A percentile compares a stretch with the other conserved stretches of the same genome.
phyloP scores from a whole-genome alignment of 352 stramenopile species.

The Globisporangium polare region DNA sequence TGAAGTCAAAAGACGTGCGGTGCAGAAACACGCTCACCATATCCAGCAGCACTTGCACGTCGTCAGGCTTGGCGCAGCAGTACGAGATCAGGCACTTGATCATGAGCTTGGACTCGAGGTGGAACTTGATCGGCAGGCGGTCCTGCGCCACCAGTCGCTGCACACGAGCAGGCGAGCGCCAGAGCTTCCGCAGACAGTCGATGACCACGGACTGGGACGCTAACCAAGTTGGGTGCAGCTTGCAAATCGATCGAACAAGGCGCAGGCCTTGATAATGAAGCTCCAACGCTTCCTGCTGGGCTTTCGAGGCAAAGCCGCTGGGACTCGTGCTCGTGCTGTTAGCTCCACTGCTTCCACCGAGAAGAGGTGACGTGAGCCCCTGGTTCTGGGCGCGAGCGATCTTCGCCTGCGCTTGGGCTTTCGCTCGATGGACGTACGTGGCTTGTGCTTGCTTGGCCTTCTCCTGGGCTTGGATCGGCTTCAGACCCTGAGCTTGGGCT shows the following conservation, averaged over 20 bases:
- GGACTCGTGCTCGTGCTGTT: conserved; percentile 22
- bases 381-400: conserved; percentile 73
- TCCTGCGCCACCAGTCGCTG: conserved; percentile 72
- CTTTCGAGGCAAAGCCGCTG: conserved; percentile 58
- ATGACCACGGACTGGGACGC: conserved; percentile 85
- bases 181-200: conserved; percentile 93
- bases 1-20: conserved; percentile 92
- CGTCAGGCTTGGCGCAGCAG: conserved; percentile 87
- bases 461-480: conserved; percentile 83
- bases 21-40: conserved; percentile 94
- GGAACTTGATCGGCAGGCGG: conserved; percentile 86
- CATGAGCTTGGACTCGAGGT: conserved; percentile 94
- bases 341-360: conserved; percentile 15
- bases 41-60: conserved; percentile 96
- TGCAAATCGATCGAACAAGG: conserved; percentile 89
- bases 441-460: conserved; percentile 89
- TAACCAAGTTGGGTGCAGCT: conserved; percentile 89
- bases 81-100: conserved; percentile 95
- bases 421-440: conserved; percentile 83
- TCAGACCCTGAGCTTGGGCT: conserved; percentile 80
- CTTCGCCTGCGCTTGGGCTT: conserved; percentile 85
- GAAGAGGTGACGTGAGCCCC: conserved; percentile 35
- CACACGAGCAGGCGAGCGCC: conserved; percentile 83
- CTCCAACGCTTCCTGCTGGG: conserved; percentile 89
- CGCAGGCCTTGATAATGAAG: conserved; percentile 93